phyloP scores from a whole-genome alignment of 768 basidiomycete genomes.

The Rhizopogon vulgaris region DNA sequence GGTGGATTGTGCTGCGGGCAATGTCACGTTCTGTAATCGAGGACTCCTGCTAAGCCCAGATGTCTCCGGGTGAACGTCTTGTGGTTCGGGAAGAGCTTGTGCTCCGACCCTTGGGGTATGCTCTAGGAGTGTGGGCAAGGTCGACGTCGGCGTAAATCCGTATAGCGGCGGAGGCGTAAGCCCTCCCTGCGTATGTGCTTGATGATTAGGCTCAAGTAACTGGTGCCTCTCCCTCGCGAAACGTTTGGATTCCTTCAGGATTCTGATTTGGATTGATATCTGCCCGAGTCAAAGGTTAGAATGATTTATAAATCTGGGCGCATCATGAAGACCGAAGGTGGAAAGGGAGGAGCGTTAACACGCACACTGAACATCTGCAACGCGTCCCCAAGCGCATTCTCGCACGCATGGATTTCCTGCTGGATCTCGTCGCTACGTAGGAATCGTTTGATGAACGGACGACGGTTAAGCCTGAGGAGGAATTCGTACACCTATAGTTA shows the following conservation, averaged over 20 bases:
- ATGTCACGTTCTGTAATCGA: not conserved
- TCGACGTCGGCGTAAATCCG: not conserved
- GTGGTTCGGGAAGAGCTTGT: not conserved
- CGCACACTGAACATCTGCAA: conserved; percentile 49
- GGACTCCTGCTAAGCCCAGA: not conserved
- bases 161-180: not conserved
- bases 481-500: conserved; percentile 40
- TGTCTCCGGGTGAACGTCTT: not conserved
- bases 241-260: not conserved
- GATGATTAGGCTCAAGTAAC: too few species aligned
- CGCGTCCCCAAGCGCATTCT: conserved; percentile 47
- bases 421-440: conserved; percentile 67
- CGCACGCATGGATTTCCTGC: conserved; percentile 44
- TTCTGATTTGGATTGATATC: not conserved
- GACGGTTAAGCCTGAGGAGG: conserved; percentile 50
- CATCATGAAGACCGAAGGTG: not conserved
- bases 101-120: not conserved
- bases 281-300: not conserved
- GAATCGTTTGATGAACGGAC: conserved; percentile 76
- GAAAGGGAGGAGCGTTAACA: conserved; percentile 10
- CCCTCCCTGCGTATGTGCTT: not conserved
- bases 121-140: not conserved
- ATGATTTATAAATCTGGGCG: not conserved
- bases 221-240: not conserved
- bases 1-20: not conserved